Base-by-base conservation (phyloP, 176 grass and related monocot species). In the Hsuehochloa calcarea region DNA sequence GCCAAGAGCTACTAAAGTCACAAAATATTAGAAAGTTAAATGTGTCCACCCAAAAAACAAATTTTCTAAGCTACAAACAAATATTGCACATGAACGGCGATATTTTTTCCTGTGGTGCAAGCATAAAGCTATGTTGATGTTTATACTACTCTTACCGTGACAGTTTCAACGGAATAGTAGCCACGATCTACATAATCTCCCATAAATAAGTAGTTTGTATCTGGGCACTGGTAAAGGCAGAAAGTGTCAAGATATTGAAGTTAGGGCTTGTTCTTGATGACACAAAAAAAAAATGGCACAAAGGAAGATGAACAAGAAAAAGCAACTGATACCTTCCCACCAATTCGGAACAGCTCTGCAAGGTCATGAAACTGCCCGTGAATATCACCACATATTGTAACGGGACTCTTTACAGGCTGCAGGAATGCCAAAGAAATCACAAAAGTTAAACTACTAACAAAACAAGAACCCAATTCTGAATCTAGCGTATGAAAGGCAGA, bases 171-270 rank as follows among this genome's bases (percentile, higher is more conserved):
- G 4, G 96, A 98, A 80, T 95, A 98, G 81, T 96, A 96, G 10
- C 96, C 96, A 95, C 93, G 93, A 34, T 98, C 96, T 44, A 98
- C 96, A 41, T 98, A 98, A 96, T 98, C 96, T 72, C 96, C 96
- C 96, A 98, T 98, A 77, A 98, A 98, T 87, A 98, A 81, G 77
- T 98, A 98, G 75, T 98, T 98, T 81, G 96, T 98, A 89, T 98
- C 96, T 72, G 96, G 96, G 70, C 96, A 98, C 93, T 95, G 88
- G 62, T 19, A 85, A 80, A 76, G 54, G 56, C 72, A 72, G 77
- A 65, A 86, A 61, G 8, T 6, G 22, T 86, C 65, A 85, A 75
- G 5, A 56, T 35, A 80, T 70, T 64, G 0, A 86, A 86, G 60
- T 73, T 10, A 64, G 37, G 16, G 34, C 16, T 16, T 67, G 61